Evolutionary conservation across 148 eudicot species (phyloP), one percentile per base, ranked within the genome.

Genomic region (Cornus kousa): DNA sequence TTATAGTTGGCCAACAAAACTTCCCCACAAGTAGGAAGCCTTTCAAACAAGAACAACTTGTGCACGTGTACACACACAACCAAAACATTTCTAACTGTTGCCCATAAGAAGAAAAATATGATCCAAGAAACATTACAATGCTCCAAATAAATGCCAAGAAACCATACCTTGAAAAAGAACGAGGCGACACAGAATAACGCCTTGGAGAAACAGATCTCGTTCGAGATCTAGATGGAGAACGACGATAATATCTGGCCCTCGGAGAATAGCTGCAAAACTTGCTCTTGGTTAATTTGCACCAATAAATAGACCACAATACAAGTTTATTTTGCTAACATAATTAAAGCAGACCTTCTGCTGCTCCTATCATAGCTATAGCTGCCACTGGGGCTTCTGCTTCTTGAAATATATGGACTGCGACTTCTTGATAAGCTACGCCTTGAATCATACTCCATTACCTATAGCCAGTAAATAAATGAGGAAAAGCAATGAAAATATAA

Each of bases 361-460:
- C 94, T 86, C 73, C 89, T 90, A 67, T 90, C 87, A 70, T 87
- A 82, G 84, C 92, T 88, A 78, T 87, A 83, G 77, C 85, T 89
- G 68, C 74, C 86, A 46, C 87, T 85, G 65, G 87, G 73, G 81
- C 97, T 93, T 81, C 92, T 82, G 83, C 94, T 84, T 80, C 94
- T 89, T 10, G 97, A 88, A 78, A 77, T 37, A 46, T 85, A 84
- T 43, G 93, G 94, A 71, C 89, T 89, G 23, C 83, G 90, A 80
- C 93, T 92, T 81, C 97, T 88, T 4, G 94, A 89, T 81, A 84
- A 83, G 79, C 85, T 85, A n/a, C 74, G 79, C 66, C 86, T 84
- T 9, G 75, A 37, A 71, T 84, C 83, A 86, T 84, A 88, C 68
- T 84, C 87, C 79, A 76, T 87, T 78, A 94, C 98, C 98, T 94